Conservation (phyloP, 75 land plant genomes). For the Sequoia sempervirens region DNA sequence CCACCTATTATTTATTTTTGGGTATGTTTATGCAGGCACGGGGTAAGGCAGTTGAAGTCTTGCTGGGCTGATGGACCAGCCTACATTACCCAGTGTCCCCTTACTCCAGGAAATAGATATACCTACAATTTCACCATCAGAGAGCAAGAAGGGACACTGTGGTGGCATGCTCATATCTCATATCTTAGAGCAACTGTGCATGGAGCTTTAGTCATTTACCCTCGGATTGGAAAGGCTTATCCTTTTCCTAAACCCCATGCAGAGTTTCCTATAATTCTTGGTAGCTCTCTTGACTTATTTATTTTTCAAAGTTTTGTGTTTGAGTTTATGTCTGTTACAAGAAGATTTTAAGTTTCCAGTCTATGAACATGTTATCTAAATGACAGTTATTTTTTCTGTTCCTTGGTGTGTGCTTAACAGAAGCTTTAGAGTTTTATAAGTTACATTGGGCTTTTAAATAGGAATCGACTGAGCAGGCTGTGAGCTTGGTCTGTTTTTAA, state of each 20-base stretch:
- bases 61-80: neutral
- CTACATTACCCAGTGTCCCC: neutral
- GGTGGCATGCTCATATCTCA: constrained; percentile 30
- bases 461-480: too few species aligned
- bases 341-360: too few species aligned
- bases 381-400: too few species aligned
- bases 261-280: constrained; percentile 15
- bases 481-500: too few species aligned
- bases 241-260: constrained; percentile 12
- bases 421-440: too few species aligned
- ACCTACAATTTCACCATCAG: neutral
- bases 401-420: too few species aligned
- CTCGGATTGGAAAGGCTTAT: constrained; percentile 7
- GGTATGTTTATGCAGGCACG: neutral
- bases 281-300: neutral
- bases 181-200: constrained; percentile 35
- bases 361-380: too few species aligned
- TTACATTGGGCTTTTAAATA: too few species aligned
- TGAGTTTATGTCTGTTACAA: too few species aligned
- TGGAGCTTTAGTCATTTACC: constrained; percentile 25
- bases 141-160: constrained; percentile 27
- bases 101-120: neutral
- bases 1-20: too few species aligned
- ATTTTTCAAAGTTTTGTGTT: too few species aligned
- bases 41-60: neutral